Percentiles rank a stretch among this genome's conserved stretches.
phyloP scores from a whole-genome alignment of 495 filamentous ascomycete species.

The Usnea hakonensis region DNA sequence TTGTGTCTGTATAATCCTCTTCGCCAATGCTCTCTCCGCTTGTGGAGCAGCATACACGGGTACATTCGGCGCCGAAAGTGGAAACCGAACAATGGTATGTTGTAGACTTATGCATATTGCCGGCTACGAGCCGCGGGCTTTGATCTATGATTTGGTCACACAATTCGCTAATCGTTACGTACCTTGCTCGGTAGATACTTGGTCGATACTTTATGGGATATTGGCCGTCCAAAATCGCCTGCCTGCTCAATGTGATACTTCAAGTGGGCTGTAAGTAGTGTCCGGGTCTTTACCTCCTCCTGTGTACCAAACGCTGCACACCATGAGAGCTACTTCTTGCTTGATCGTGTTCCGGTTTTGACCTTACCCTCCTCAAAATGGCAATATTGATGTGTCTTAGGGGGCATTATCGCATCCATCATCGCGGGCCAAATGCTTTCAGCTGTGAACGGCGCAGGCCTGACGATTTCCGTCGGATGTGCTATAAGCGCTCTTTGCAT shows the following conservation, averaged over 20 bases:
- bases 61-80: constrained; percentile 59
- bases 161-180: neutral
- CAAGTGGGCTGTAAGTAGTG: constrained; percentile 49
- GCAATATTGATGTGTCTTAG: too few relatives aligned
- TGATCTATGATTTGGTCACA: neutral
- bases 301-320: too few relatives aligned
- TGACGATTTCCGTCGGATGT: constrained; percentile 60
- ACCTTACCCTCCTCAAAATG: too few relatives aligned
- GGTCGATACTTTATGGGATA: constrained; percentile 69
- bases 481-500: constrained; percentile 54
- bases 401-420: constrained; percentile 51
- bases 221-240: constrained; percentile 62
- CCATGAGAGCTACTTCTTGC: too few relatives aligned
- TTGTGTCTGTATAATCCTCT: constrained; percentile 51
- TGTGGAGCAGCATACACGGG: constrained; percentile 57
- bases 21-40: constrained; percentile 51
- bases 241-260: constrained; percentile 58
- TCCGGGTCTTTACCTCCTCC: too few relatives aligned
- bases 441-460: constrained; percentile 44
- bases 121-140: neutral
- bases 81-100: constrained; percentile 61
- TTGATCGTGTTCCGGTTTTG: too few relatives aligned
- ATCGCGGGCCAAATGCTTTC: constrained; percentile 49
- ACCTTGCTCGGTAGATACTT: constrained; percentile 43
- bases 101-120: neutral